phyloP scores from a whole-genome alignment of 2,329 filamentous ascomycete genomes.

The Trichoderma oligosporum region DNA sequence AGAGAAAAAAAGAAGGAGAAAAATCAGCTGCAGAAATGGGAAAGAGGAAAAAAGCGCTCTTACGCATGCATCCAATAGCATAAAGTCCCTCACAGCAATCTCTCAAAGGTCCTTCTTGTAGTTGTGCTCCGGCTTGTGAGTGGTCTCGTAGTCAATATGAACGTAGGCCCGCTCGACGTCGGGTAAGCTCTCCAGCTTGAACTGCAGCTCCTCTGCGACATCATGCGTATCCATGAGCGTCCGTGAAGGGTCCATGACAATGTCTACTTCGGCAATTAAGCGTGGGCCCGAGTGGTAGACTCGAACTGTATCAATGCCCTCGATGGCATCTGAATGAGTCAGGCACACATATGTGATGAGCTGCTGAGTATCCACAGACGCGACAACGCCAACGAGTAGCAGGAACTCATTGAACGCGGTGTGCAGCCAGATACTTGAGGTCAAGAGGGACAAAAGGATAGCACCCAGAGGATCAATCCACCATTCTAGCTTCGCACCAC shows the following conservation, averaged over 20 bases:
- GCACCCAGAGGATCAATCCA: constrained; percentile 95
- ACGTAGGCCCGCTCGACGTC: constrained; percentile 93
- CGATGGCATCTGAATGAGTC: constrained; percentile 79
- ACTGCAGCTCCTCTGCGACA: constrained; percentile 88
- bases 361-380: constrained; percentile 80
- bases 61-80: not conserved
- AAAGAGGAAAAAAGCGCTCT: not conserved
- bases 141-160: constrained; percentile 95
- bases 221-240: constrained; percentile 81
- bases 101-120: constrained; percentile 57
- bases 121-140: constrained; percentile 81
- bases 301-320: constrained; percentile 88
- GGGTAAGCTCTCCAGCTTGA: constrained; percentile 86
- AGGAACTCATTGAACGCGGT: constrained; percentile 89
- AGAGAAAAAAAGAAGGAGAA: too few species aligned
- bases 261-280: constrained; percentile 90
- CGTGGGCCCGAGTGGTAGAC: constrained; percentile 87
- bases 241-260: constrained; percentile 80
- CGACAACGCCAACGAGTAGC: constrained; percentile 83
- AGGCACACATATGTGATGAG: constrained; percentile 89
- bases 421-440: constrained; percentile 74
- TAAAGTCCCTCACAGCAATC: not conserved
- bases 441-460: constrained; percentile 73
- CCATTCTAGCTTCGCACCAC: constrained; percentile 83
- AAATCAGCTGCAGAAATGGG: not conserved